These are phyloP conservation scores for Eucommia ulmoides DNA, from an alignment of 257 asterid genomes.

Conservation along the genomic window DNA sequence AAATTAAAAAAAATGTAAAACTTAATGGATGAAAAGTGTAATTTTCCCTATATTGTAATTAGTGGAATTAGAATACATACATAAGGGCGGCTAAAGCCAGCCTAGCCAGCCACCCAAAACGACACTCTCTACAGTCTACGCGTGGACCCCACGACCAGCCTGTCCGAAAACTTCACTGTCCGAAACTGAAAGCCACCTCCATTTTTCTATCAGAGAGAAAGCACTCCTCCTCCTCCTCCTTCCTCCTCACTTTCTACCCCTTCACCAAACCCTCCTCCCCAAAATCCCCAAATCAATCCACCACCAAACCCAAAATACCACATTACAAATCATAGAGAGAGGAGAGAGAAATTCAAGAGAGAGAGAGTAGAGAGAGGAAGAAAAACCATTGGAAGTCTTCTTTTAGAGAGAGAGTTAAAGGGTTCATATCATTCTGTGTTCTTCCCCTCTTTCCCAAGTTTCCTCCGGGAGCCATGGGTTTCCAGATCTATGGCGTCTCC, in stretches of 20 bases:
- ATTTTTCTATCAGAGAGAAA: too few relatives aligned
- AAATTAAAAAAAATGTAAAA: too few relatives aligned
- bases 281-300: background rate
- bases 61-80: too few relatives aligned
- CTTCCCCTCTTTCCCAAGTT: too few relatives aligned
- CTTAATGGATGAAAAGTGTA: too few relatives aligned
- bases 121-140: background rate
- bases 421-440: too few relatives aligned
- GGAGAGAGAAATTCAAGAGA: slow-evolving; percentile 11
- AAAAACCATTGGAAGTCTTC: too few relatives aligned
- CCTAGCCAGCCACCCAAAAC: too few relatives aligned
- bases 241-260: slow-evolving; percentile 8
- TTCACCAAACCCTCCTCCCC: background rate
- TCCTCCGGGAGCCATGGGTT: slow-evolving; percentile 86
- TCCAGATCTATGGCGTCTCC: slow-evolving; percentile 70
- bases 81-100: too few relatives aligned
- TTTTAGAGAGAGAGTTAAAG: background rate
- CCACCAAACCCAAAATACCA: background rate
- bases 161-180: slow-evolving; percentile 17
- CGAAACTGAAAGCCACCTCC: slow-evolving; percentile 16
- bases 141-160: background rate
- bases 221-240: too few relatives aligned
- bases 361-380: slow-evolving; percentile 1
- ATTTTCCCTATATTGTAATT: too few relatives aligned
- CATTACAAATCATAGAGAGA: background rate